Evolutionary conservation across 2,329 filamentous ascomycete genomes (phyloP).

Genomic region (Trichoderma cornu-damae): DNA sequence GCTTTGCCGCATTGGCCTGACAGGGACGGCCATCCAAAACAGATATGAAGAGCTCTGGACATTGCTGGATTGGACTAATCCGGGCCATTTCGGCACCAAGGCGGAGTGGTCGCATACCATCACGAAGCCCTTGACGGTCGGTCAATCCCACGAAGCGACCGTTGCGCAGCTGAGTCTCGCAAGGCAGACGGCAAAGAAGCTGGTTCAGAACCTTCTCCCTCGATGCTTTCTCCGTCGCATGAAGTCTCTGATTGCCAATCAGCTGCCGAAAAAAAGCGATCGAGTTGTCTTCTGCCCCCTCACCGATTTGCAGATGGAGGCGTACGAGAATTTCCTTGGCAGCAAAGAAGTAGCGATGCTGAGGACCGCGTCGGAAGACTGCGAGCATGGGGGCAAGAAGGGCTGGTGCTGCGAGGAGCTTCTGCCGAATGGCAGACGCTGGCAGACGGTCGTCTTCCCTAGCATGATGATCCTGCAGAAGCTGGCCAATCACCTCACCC

Average conservation of each 20-base stretch:
- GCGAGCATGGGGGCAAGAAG: constrained; percentile 57
- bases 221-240: constrained; percentile 87
- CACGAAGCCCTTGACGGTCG: constrained; percentile 72
- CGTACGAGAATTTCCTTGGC: constrained; percentile 73
- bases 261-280: constrained; percentile 91
- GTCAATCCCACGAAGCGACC: constrained; percentile 90
- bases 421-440: constrained; percentile 58
- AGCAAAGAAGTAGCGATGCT: constrained; percentile 67
- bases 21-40: constrained; percentile 95
- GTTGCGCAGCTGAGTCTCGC: constrained; percentile 74
- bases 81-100: constrained; percentile 60
- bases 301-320: constrained; percentile 71
- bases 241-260: constrained; percentile 86
- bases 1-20: constrained; percentile 86
- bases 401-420: constrained; percentile 74
- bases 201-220: constrained; percentile 82
- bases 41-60: constrained; percentile 98
- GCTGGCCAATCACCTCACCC: constrained; percentile 85
- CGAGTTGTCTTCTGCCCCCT: constrained; percentile 92
- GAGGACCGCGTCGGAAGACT: constrained; percentile 60
- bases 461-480: constrained; percentile 78
- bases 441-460: constrained; percentile 79
- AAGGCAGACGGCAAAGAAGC: constrained; percentile 73
- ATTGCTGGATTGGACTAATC: constrained; percentile 92
- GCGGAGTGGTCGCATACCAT: constrained; percentile 75